Conservation (phyloP, 192 early-diverging fungal species). For the Spizellomyces sp. region DNA sequence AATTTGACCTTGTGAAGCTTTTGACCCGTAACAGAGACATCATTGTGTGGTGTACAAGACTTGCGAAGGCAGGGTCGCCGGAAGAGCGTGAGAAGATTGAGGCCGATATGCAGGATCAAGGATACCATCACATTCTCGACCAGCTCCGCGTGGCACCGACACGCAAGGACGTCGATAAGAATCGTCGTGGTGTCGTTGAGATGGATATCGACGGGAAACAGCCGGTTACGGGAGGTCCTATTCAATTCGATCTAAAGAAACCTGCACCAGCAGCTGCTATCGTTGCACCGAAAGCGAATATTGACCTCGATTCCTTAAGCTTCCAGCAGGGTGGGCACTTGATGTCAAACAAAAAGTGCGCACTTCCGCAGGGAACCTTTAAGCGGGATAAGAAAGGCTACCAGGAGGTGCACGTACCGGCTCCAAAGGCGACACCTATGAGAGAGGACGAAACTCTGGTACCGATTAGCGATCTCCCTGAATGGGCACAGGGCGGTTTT, state of each 20-base stretch:
- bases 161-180: slow-evolving; percentile 55
- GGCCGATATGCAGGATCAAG: slow-evolving; percentile 74
- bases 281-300: slow-evolving; percentile 32
- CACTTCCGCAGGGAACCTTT: slow-evolving; percentile 89
- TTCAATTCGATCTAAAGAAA: slow-evolving; percentile 44
- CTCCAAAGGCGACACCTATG: slow-evolving; percentile 72
- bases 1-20: slow-evolving; percentile 92
- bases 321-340: slow-evolving; percentile 94
- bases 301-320: slow-evolving; percentile 82
- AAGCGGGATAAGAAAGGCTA: slow-evolving; percentile 87
- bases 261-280: background rate
- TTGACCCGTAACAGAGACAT: slow-evolving; percentile 85
- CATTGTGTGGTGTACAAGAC: slow-evolving; percentile 88
- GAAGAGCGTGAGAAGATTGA: slow-evolving; percentile 45
- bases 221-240: slow-evolving; percentile 45
- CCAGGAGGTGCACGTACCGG: slow-evolving; percentile 94
- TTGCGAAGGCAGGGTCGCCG: slow-evolving; percentile 72
- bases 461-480: slow-evolving; percentile 67
- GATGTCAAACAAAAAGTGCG: slow-evolving; percentile 97
- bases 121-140: slow-evolving; percentile 72
- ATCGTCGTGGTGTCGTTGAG: slow-evolving; percentile 67
- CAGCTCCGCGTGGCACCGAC: slow-evolving; percentile 57
- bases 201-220: slow-evolving; percentile 31
- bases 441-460: slow-evolving; percentile 67
- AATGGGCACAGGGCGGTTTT: slow-evolving; percentile 83